A percentile compares a stretch with the other conserved stretches of the same genome.
phyloP scores from a whole-genome alignment of 2,329 filamentous ascomycete genomes.

The Pseudocercospora pini-densiflorae region DNA sequence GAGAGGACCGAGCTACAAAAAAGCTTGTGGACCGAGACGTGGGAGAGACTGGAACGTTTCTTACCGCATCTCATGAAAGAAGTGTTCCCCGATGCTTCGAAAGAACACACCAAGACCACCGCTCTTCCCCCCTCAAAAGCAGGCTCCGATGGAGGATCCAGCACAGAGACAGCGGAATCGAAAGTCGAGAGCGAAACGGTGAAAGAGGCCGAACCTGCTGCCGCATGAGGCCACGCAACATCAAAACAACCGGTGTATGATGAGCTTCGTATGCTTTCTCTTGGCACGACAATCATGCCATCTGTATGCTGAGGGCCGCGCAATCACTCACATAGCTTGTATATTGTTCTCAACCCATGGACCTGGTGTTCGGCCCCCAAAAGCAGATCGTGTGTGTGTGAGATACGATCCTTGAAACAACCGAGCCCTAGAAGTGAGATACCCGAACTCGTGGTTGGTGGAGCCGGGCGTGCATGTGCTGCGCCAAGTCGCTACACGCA shows the following conservation, averaged over 20 bases:
- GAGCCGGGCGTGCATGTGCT: constrained; percentile 1
- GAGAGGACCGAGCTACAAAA: constrained; percentile 50
- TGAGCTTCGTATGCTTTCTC: background rate
- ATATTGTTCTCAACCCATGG: background rate
- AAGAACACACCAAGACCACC: background rate
- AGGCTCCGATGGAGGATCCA: constrained; percentile 17
- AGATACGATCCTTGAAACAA: background rate
- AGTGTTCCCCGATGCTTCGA: constrained; percentile 58
- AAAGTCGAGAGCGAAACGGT: background rate
- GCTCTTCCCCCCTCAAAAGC: background rate
- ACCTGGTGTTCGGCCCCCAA: background rate
- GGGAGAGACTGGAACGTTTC: constrained; percentile 63
- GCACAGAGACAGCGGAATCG: background rate
- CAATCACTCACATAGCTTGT: constrained; percentile 1
- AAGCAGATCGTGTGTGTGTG: background rate
- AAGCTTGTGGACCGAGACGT: constrained; percentile 65
- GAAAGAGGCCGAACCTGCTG: background rate
- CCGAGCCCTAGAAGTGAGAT: background rate
- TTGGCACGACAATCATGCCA: background rate
- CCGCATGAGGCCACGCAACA: background rate
- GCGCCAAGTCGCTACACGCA: background rate
- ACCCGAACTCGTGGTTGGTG: background rate
- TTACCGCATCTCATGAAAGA: constrained; percentile 63
- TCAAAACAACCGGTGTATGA: background rate
- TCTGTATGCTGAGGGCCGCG: background rate